A percentile compares a stretch with the other conserved stretches of the same genome.
Conservation (phyloP, 1,284 basidiomycete species). For the Sporisorium iseilematis-ciliati region DNA sequence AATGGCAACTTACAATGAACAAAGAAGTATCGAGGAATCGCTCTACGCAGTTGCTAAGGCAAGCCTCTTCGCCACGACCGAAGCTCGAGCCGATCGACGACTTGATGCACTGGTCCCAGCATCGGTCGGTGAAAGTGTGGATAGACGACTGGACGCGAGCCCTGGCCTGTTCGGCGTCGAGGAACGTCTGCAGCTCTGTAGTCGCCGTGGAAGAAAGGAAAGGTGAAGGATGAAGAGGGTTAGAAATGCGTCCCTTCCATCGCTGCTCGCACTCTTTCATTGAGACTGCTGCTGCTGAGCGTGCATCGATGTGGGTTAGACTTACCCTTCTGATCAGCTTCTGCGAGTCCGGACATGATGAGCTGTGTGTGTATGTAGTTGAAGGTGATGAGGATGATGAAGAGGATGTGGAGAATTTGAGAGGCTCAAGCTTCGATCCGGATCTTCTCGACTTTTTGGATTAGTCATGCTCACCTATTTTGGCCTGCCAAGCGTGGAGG, state of each 20-base stretch:
- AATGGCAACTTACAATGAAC: slow-evolving; percentile 56
- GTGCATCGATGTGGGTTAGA: background rate
- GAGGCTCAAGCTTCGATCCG: background rate
- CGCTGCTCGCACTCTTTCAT: too few relatives aligned
- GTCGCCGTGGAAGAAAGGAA: background rate
- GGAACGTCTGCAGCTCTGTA: slow-evolving; percentile 80
- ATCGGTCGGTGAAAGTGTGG: slow-evolving; percentile 70
- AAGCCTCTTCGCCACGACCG: slow-evolving; percentile 84
- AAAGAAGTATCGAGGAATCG: slow-evolving; percentile 89
- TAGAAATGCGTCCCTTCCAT: background rate
- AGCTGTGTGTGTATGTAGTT: slow-evolving; percentile 2
- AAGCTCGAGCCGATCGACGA: slow-evolving; percentile 86
- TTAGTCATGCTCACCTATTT: slow-evolving; percentile 38
- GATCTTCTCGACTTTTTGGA: slow-evolving; percentile 17
- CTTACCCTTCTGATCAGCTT: slow-evolving; percentile 62
- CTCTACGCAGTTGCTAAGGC: slow-evolving; percentile 91
- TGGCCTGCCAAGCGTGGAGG: slow-evolving; percentile 16
- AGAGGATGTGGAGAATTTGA: slow-evolving; percentile 15
- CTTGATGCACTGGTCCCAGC: slow-evolving; percentile 80
- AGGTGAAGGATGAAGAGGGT: background rate
- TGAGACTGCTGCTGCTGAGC: background rate
- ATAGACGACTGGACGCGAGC: slow-evolving; percentile 78
- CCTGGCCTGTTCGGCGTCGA: slow-evolving; percentile 89
- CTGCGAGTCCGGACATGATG: slow-evolving; percentile 54
- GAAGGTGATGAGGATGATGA: slow-evolving; percentile 6